These are phyloP conservation scores for Vitis rotundifolia DNA, from an alignment of 164 flowering plant species.

Conservation along the genomic window DNA sequence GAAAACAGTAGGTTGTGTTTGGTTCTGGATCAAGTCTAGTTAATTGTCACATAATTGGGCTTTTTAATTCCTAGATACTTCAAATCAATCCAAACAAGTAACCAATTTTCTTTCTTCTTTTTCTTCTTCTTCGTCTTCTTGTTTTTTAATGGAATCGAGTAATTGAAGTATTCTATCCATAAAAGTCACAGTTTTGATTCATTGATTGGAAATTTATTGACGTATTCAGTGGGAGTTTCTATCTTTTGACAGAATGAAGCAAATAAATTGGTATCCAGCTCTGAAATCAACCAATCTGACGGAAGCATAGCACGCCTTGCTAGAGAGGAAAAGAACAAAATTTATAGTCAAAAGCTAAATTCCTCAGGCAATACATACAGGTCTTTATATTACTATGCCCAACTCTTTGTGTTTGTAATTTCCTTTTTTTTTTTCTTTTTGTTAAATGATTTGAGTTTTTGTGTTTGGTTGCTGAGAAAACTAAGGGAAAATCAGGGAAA, in stretches of 20 bases:
- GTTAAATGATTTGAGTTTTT: neutral
- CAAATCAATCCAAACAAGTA: no score
- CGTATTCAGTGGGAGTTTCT: neutral
- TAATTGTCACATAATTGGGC: no score
- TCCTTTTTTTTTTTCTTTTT: neutral
- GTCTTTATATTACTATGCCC: constrained; percentile 11
- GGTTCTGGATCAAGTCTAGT: neutral
- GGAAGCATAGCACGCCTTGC: constrained; percentile 1
- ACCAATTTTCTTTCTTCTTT: no score
- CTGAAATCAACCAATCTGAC: constrained; percentile 9
- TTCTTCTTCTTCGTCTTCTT: no score
- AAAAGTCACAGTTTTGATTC: neutral
- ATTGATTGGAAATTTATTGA: neutral
- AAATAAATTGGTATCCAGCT: constrained; percentile 20
- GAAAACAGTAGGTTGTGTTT: neutral
- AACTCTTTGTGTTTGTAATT: neutral
- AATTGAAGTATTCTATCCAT: no score
- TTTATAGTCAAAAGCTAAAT: constrained; percentile 18
- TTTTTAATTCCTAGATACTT: no score
- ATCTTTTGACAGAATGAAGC: constrained; percentile 20
- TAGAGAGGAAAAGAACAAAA: constrained; percentile 5
- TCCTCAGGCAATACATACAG: constrained; percentile 24
- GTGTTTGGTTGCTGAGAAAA: neutral
- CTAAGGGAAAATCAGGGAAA: no score
- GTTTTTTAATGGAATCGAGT: no score